Percentiles rank a stretch among this genome's conserved stretches.
Evolutionary conservation across 2,329 filamentous ascomycete species (phyloP).

Genomic region (Cercospora canescens): DNA sequence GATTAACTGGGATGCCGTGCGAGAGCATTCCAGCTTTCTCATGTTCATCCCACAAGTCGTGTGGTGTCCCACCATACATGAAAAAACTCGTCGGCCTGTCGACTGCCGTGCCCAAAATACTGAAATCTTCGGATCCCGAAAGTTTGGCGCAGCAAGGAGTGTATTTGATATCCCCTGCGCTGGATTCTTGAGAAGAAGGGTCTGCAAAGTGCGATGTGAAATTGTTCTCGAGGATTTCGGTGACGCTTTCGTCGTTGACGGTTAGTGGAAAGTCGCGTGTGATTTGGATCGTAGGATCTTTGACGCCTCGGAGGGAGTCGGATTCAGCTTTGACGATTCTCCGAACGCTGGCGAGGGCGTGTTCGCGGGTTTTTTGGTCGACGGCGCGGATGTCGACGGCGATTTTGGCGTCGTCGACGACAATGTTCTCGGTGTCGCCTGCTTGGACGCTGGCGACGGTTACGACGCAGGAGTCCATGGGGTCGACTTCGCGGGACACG

Average conservation of each 20-base stretch:
- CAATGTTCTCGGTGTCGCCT: constrained; percentile 62
- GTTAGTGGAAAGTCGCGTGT: constrained; percentile 51
- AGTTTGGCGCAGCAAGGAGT: constrained; percentile 44
- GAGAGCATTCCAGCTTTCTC: constrained; percentile 47
- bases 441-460: constrained; percentile 61
- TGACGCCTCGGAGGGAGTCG: constrained; percentile 47
- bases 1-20: constrained; percentile 58
- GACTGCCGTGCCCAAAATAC: constrained; percentile 53
- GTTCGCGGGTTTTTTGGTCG: constrained; percentile 46
- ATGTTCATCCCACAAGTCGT: constrained; percentile 51
- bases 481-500: constrained; percentile 56
- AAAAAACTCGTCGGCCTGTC: constrained; percentile 57
- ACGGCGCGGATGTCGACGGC: constrained; percentile 57
- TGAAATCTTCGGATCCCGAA: constrained; percentile 59
- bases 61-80: constrained; percentile 56
- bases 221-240: constrained; percentile 42
- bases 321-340: constrained; percentile 60
- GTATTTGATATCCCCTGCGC: constrained; percentile 30
- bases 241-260: constrained; percentile 52
- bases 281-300: constrained; percentile 45
- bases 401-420: constrained; percentile 56
- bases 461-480: constrained; percentile 56
- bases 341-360: constrained; percentile 49
- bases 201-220: constrained; percentile 50
- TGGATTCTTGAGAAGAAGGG: constrained; percentile 19